Evolutionary conservation across 306 rosid species (phyloP).

Genomic region (Medicago truncatula): DNA sequence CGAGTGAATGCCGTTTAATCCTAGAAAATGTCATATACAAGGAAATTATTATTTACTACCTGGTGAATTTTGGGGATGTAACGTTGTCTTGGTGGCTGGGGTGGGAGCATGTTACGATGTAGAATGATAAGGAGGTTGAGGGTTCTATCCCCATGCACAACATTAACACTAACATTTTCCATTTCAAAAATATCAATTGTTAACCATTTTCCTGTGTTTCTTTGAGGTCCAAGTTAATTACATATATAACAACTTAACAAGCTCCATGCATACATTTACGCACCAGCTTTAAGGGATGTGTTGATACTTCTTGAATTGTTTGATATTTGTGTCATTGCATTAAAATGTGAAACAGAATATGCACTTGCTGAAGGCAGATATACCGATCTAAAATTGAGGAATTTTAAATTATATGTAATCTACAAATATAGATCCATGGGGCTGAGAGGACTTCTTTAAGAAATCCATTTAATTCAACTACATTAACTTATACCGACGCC

Average conservation of each 20-base stretch:
- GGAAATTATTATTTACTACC: constrained; percentile 3
- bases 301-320: background rate
- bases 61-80: background rate
- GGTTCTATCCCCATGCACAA: no score
- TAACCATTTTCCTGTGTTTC: background rate
- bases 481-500: constrained; percentile 14
- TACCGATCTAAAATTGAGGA: background rate
- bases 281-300: background rate
- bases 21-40: background rate
- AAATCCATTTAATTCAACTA: background rate
- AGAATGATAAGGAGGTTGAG: no score
- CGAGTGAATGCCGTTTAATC: background rate
- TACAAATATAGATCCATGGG: background rate
- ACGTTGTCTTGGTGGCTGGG: no score
- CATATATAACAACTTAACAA: background rate
- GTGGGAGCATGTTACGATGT: no score
- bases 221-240: background rate
- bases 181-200: background rate
- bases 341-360: background rate
- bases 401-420: background rate
- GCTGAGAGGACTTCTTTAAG: background rate
- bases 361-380: background rate
- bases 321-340: background rate
- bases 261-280: background rate
- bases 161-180: no score